These are phyloP conservation scores for Plantago major DNA, from an alignment of 257 asterid species.

Conservation along the genomic window DNA sequence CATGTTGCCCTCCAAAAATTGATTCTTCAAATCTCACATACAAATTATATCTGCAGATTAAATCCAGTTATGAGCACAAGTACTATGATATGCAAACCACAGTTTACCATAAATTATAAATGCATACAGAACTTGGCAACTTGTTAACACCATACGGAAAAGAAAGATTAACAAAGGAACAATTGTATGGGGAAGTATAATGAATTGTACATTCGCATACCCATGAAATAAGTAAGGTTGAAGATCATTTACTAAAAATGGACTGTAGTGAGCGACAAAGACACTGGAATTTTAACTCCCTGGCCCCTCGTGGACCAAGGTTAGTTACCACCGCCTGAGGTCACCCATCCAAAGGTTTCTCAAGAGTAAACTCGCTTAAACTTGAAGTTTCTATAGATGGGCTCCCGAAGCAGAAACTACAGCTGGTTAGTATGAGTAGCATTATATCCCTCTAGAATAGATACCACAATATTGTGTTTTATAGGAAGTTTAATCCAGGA, in stretches of 20 bases:
- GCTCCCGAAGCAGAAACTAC: too few species aligned
- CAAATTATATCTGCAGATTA: conserved; percentile 56
- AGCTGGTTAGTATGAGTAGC: too few species aligned
- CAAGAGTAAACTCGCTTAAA: too few species aligned
- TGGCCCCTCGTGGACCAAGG: too few species aligned
- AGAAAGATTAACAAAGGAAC: conserved; percentile 1
- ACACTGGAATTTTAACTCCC: background rate
- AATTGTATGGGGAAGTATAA: conserved; percentile 3
- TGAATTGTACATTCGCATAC: conserved; percentile 17
- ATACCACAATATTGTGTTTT: too few species aligned
- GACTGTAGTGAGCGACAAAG: conserved; percentile 4
- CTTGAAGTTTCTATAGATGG: too few species aligned
- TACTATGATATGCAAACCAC: conserved; percentile 8
- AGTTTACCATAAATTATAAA: conserved; percentile 3
- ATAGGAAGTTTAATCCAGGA: background rate
- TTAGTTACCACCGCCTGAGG: too few species aligned
- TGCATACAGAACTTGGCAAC: background rate
- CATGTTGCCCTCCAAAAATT: conserved; percentile 69
- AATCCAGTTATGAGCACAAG: conserved; percentile 10
- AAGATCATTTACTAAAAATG: conserved; percentile 10
- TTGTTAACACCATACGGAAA: conserved; percentile 1
- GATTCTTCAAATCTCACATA: conserved; percentile 84
- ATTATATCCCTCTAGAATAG: too few species aligned
- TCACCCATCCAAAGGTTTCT: too few species aligned
- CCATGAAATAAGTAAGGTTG: conserved; percentile 2